phyloP scores from a whole-genome alignment of 768 basidiomycete genomes.

The Fistulinella prunicolor region DNA sequence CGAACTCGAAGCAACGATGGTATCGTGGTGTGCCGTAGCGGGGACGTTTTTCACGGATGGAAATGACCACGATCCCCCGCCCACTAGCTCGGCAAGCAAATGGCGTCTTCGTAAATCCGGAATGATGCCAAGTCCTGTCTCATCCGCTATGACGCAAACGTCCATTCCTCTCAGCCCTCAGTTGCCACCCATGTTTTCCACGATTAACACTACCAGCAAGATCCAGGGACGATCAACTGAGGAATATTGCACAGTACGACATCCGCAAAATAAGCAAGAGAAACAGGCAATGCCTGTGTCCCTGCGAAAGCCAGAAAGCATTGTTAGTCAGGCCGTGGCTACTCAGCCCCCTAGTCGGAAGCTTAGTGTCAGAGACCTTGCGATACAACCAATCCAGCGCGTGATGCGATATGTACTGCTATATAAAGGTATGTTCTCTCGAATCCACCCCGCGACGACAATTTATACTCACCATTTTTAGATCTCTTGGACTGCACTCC shows the following conservation, averaged over 20 bases:
- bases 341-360: slow-evolving; percentile 16
- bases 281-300: background rate
- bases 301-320: background rate
- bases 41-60: slow-evolving; percentile 38
- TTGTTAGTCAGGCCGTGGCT: background rate
- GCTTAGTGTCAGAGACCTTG: slow-evolving; percentile 50
- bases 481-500: slow-evolving; percentile 54
- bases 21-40: slow-evolving; percentile 44
- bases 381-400: slow-evolving; percentile 61
- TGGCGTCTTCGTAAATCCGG: slow-evolving; percentile 25
- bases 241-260: background rate
- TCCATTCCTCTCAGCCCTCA: slow-evolving; percentile 10
- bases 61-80: slow-evolving; percentile 4
- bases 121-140: slow-evolving; percentile 3
- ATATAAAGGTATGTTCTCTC: slow-evolving; percentile 47
- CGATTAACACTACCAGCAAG: slow-evolving; percentile 2
- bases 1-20: slow-evolving; percentile 52
- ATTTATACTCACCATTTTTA: slow-evolving; percentile 21
- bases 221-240: slow-evolving; percentile 5
- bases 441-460: background rate
- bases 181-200: slow-evolving; percentile 11
- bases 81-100: slow-evolving; percentile 15
- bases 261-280: slow-evolving; percentile 1
- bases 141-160: slow-evolving; percentile 3
- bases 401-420: slow-evolving; percentile 62